Percentiles rank a stretch among this genome's conserved stretches.
phyloP scores from a whole-genome alignment of 139 green algal species.

The Gonium pectorale region DNA sequence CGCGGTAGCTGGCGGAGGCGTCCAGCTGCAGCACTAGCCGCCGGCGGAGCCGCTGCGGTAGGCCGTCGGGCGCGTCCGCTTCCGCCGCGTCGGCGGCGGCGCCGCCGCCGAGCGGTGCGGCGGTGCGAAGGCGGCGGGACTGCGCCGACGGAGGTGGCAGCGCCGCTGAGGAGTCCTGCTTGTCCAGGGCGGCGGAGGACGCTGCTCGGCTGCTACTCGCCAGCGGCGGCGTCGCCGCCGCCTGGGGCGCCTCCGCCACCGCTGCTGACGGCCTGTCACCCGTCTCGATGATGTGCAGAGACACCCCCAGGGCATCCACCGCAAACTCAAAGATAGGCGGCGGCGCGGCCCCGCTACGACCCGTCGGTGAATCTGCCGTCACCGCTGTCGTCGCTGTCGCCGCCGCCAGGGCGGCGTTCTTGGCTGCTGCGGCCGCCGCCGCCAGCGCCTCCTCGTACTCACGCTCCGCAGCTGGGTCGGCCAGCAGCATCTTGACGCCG shows the following conservation, averaged over 20 bases:
- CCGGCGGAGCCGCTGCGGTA: constrained; percentile 33
- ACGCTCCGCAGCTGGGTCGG: constrained; percentile 6
- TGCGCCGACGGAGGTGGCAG: neutral
- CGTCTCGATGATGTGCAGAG: constrained; percentile 49
- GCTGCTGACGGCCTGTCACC: neutral
- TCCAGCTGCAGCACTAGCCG: constrained; percentile 60
- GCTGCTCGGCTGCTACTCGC: neutral
- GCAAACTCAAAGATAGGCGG: constrained; percentile 41
- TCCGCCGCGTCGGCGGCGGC: neutral
- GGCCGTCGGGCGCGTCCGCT: neutral
- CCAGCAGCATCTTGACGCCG: constrained; percentile 53
- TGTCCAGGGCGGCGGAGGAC: too few species aligned
- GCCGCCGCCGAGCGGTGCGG: too few species aligned
- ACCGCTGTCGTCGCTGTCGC: neutral
- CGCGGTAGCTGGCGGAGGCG: constrained; percentile 33
- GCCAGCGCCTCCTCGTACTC: constrained; percentile 1
- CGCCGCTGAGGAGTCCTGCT: constrained; percentile 34
- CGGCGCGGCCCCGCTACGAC: too few species aligned
- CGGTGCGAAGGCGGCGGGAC: neutral
- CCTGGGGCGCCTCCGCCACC: neutral
- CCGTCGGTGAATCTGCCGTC: too few species aligned
- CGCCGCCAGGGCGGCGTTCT: neutral
- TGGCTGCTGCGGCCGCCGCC: neutral
- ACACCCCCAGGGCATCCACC: constrained; percentile 36
- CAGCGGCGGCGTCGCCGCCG: neutral